Percentiles rank a stretch among this genome's conserved stretches.
phyloP scores from a whole-genome alignment of 345 rosid species.

The Cochlearia excelsa region DNA sequence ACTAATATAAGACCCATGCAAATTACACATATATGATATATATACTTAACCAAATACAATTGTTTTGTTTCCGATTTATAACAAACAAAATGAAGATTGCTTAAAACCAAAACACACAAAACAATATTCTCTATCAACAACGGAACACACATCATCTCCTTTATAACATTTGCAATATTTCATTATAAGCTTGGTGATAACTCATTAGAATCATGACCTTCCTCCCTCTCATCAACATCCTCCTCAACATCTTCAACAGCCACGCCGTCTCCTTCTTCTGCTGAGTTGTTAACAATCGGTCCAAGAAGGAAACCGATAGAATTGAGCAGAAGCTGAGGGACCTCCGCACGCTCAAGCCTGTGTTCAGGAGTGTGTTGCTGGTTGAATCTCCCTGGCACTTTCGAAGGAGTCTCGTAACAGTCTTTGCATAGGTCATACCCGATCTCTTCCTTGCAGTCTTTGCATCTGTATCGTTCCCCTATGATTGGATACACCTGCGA shows the following conservation, averaged over 20 bases:
- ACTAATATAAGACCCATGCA: too few relatives aligned
- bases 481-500: slow-evolving; percentile 63
- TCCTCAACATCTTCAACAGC: background rate
- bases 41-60: too few relatives aligned
- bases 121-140: too few relatives aligned
- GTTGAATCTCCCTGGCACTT: slow-evolving; percentile 80
- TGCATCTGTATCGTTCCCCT: slow-evolving; percentile 73
- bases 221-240: slow-evolving; percentile 27
- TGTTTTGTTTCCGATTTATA: too few relatives aligned
- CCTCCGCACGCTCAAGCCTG: slow-evolving; percentile 36
- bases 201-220: slow-evolving; percentile 25
- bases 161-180: background rate
- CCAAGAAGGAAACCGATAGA: slow-evolving; percentile 17
- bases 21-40: too few relatives aligned
- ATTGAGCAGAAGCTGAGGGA: background rate
- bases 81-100: too few relatives aligned
- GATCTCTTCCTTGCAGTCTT: slow-evolving; percentile 52
- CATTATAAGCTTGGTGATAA: slow-evolving; percentile 14
- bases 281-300: background rate
- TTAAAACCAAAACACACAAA: too few relatives aligned
- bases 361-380: slow-evolving; percentile 88
- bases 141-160: too few relatives aligned
- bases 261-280: too few relatives aligned
- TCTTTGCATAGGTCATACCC: slow-evolving; percentile 90
- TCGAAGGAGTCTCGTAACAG: slow-evolving; percentile 58